These are phyloP conservation scores for Exophiala sideris DNA, from an alignment of 2,329 filamentous ascomycete genomes.

Conservation along the genomic window DNA sequence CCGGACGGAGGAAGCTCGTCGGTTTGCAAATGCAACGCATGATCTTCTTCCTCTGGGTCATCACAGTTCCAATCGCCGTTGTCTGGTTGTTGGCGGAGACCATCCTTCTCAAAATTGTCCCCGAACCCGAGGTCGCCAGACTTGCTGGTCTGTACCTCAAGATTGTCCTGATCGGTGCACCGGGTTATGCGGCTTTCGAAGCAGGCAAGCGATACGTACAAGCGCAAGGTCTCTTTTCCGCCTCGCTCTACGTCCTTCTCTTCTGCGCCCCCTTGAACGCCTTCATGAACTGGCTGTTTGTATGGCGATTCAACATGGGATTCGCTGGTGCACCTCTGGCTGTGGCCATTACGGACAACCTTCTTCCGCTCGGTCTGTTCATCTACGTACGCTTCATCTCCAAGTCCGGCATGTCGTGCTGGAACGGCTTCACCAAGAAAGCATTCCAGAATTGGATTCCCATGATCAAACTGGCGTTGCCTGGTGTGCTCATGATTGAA, in stretches of 20 bases:
- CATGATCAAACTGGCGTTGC: slow-evolving; percentile 83
- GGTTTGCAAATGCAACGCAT: slow-evolving; percentile 79
- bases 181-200: slow-evolving; percentile 74
- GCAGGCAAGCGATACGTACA: slow-evolving; percentile 81
- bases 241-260: slow-evolving; percentile 77
- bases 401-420: slow-evolving; percentile 64
- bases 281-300: slow-evolving; percentile 75
- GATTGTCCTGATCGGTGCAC: slow-evolving; percentile 66
- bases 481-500: slow-evolving; percentile 89
- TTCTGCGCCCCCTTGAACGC: slow-evolving; percentile 80
- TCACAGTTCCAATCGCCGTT: slow-evolving; percentile 68
- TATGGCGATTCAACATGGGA: slow-evolving; percentile 65
- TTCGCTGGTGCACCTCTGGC: slow-evolving; percentile 80
- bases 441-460: slow-evolving; percentile 73
- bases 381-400: slow-evolving; percentile 67
- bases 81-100: slow-evolving; percentile 67
- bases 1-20: slow-evolving; percentile 82
- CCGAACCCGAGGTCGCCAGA: slow-evolving; percentile 65
- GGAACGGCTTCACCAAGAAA: slow-evolving; percentile 71
- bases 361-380: slow-evolving; percentile 70
- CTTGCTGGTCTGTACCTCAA: slow-evolving; percentile 72
- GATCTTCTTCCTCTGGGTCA: slow-evolving; percentile 69
- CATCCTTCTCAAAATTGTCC: slow-evolving; percentile 65
- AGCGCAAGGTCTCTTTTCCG: slow-evolving; percentile 80
- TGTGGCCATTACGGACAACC: slow-evolving; percentile 69